Base-by-base conservation (phyloP, 352 stramenopile species). In the Phytophthora multivora region DNA sequence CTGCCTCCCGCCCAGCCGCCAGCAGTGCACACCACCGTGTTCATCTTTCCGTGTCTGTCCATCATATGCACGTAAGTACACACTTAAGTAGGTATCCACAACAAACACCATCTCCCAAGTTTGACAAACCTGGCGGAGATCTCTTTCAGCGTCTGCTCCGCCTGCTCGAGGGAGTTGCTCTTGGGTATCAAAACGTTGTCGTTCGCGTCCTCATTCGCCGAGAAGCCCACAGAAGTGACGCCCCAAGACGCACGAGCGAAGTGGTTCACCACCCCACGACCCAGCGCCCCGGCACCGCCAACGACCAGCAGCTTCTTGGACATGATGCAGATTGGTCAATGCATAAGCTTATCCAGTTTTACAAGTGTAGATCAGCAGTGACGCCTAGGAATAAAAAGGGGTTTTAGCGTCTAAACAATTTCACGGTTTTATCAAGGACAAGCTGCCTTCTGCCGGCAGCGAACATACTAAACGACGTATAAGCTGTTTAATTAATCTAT, bases 1-100 rank as follows among this genome's bases (percentile, higher is more conserved):
- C 79, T 91, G 15, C 84, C 86, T 16, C 84, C 83, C 21, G 83
- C 80, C 88, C 86, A 95, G 5, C 88, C 88, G 13, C 88, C 88
- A 33, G 88, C 88, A 18, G 85, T 75, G 60, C 85, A 95, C 28
- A 96, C 79, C 2, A 96, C 80, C 0, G 83, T 86, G 53, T 93
- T 85, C 36, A 93, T 63, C 39, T 78, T 74, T 0, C 83, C 83
- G 46, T 75, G 83, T 21, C 71, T 86, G 26, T 13, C 30, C 13
- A 46, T 2, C 19, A 31, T 33, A 8, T 33, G 8, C 36, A 25
- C 4, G 38, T 16, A 57, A 42, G 26, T 57, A 1, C 75, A 16
- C 36, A 25, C 4, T 31, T 16, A 57, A 42, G 26, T 57, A 1
- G 73, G n/a, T n/a, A 15, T 21, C 15, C 13, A 19, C 2, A 43